Evolutionary conservation across 148 eudicot genomes (phyloP), one percentile per base, ranked within the genome.

Genomic region (Linanthus parryae): DNA sequence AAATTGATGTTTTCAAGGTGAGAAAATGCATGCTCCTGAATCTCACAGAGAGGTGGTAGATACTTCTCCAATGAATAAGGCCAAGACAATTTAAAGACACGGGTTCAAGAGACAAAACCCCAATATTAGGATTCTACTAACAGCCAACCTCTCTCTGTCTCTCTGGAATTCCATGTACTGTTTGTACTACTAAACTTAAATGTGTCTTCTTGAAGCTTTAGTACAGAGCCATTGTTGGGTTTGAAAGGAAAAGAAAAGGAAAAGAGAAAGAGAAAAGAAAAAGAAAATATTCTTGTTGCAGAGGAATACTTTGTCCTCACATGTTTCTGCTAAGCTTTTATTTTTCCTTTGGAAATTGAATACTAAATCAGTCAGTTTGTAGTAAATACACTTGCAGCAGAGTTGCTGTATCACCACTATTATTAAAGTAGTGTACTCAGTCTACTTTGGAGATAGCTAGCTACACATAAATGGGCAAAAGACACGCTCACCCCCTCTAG

Each of bases 231-330:
- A 18, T 27, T 27, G 34, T 35, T 26, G 12, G 24, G 16, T 21
- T 18, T 28, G 8, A 33, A 28, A 26, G 11, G 19, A 59, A 5
- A 44, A 3, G 12, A 22, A 44, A 21, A 7, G 11, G 24, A 21
- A 44, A 19, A 44, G 7, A 3, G 20, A 44, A 17, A 33, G 10
- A 14, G 17, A 8, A 41, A 49, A 37, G 10, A 21, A 28, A 28
- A 41, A 22, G 42, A 48, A 42, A 7, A 61, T 33, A 49, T 60
- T 61, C 65, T 51, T 51, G 57, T n/a, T 19, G 50, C 19, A 43
- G 38, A 42, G 7, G 0, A 19, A 42, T n/a, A n/a, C n/a, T n/a
- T n/a, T n/a, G n/a, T n/a, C n/a, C n/a, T n/a, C n/a, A n/a, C n/a
- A n/a, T n/a, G n/a, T n/a, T n/a, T n/a, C n/a, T n/a, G n/a, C n/a